Evolutionary conservation across 768 basidiomycete genomes (phyloP).

Genomic region (Lactarius evosmus): DNA sequence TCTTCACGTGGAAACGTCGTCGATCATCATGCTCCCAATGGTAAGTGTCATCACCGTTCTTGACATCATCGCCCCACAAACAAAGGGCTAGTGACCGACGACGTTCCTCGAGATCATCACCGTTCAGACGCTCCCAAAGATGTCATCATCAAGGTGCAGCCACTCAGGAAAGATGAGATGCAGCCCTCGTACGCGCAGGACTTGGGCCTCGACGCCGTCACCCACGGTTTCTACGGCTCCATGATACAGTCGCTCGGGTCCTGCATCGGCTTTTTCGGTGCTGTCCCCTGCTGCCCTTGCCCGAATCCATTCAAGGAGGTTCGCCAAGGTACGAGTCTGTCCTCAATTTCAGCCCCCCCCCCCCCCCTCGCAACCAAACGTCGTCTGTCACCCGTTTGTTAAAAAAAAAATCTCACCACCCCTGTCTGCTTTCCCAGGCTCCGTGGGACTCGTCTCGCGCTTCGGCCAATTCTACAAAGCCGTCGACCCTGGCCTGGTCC

Average conservation of each 20-base stretch:
- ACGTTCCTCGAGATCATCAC: slow-evolving; percentile 30
- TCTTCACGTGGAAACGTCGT: slow-evolving; percentile 27
- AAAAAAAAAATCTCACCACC: slow-evolving; percentile 10
- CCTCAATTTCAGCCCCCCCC: slow-evolving; percentile 1
- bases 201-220: slow-evolving; percentile 69
- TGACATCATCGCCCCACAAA: slow-evolving; percentile 16
- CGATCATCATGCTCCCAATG: slow-evolving; percentile 27
- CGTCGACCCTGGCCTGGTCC: slow-evolving; percentile 87
- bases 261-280: slow-evolving; percentile 64
- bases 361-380: background rate
- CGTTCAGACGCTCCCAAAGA: slow-evolving; percentile 31
- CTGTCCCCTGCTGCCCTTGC: slow-evolving; percentile 78
- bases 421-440: slow-evolving; percentile 48
- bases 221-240: slow-evolving; percentile 84
- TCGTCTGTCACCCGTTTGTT: background rate
- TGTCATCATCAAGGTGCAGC: slow-evolving; percentile 81
- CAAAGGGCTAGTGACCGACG: slow-evolving; percentile 58
- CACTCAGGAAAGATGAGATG: slow-evolving; percentile 82
- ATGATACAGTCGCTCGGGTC: slow-evolving; percentile 68
- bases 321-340: slow-evolving; percentile 58
- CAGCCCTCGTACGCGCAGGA: slow-evolving; percentile 95
- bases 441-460: slow-evolving; percentile 86
- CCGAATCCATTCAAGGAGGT: slow-evolving; percentile 87
- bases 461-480: slow-evolving; percentile 97
- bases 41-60: slow-evolving; percentile 15